Evolutionary conservation across 179 eudicot species (phyloP), one percentile per base, ranked within the genome.

Genomic region (Vitellaria paradoxa): DNA sequence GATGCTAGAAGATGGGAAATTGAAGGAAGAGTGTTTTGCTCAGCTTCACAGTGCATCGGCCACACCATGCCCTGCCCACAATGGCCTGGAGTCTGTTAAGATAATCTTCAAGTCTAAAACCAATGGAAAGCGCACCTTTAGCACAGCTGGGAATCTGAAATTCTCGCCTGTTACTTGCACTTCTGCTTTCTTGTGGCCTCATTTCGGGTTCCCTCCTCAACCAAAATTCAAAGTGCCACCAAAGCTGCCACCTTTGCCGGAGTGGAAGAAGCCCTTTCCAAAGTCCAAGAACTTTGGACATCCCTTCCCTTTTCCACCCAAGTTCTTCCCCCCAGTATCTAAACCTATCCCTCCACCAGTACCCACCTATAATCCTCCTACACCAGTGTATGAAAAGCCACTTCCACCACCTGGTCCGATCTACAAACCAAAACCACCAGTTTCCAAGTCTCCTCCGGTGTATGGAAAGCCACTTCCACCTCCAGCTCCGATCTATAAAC

Each of bases 181-280:
- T 30, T 91, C 98, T 0, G 89, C 88, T 57, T 91, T 90, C 83
- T 81, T 91, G n/a, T 93, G 97, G 93, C 89, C 87, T 24, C 24
- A 60, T 66, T 82, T 72, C 75, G 81, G 85, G 74, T 81, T 72
- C 75, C 91, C 90, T n/a, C 85, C 89, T 26, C 78, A 82, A 14
- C 87, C 81, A 9, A 68, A 68, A 46, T 7, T 77, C 1, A 30
- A 30, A 2, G 1, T 30, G 2, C 37, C 37, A 30, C 37, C 37
- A 30, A 30, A 30, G 37, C 37, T 30, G 37, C 73, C 77, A 5
- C 74, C 78, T 12, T 73, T 74, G 20, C 64, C 50, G 6, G 9
- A 72, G 37, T 68, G 78, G 56, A 15, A 69, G 7, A 71, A 53
- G 21, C 42, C 78, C 15, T 72, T 78, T 61, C 70, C 79, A 18